phyloP scores from a whole-genome alignment of 148 eudicot species.

The Nyssa sinensis region DNA sequence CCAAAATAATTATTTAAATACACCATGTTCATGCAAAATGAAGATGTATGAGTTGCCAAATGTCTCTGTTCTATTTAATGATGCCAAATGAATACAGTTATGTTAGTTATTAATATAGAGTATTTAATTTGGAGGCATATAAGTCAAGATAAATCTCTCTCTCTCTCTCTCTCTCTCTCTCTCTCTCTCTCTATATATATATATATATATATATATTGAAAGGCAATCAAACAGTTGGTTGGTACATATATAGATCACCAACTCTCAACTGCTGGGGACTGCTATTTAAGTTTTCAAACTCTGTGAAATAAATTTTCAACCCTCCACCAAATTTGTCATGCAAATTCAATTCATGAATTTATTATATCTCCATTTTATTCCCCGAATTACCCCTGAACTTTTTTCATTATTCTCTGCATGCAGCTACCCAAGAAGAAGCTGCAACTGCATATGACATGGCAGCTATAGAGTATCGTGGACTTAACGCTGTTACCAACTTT shows the following conservation, averaged over 20 bases:
- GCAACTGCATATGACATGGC: slow-evolving; percentile 88
- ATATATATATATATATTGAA: too few species aligned
- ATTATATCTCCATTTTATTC: not conserved
- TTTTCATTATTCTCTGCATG: not conserved
- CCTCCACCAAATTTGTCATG: slow-evolving; percentile 43
- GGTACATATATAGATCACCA: slow-evolving; percentile 38
- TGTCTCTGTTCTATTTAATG: not conserved
- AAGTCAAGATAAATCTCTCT: too few species aligned
- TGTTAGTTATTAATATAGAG: too few species aligned
- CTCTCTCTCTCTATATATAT: too few species aligned
- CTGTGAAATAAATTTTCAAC: slow-evolving; percentile 24
- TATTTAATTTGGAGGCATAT: too few species aligned
- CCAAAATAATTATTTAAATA: slow-evolving; percentile 12
- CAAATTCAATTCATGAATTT: slow-evolving; percentile 25
- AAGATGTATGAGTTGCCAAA: too few species aligned
- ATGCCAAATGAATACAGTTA: slow-evolving; percentile 10
- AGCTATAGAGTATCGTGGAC: slow-evolving; percentile 74
- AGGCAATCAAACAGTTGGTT: slow-evolving; percentile 6
- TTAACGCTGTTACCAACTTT: slow-evolving; percentile 83
- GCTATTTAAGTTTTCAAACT: slow-evolving; percentile 19
- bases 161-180: too few species aligned
- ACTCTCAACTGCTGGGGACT: slow-evolving; percentile 51
- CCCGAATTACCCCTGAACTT: slow-evolving; percentile 17
- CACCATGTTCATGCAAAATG: not conserved
- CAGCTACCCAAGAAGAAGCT: slow-evolving; percentile 95